phyloP scores from a whole-genome alignment of 257 asterid species.

The Rauvolfia tetraphylla region DNA sequence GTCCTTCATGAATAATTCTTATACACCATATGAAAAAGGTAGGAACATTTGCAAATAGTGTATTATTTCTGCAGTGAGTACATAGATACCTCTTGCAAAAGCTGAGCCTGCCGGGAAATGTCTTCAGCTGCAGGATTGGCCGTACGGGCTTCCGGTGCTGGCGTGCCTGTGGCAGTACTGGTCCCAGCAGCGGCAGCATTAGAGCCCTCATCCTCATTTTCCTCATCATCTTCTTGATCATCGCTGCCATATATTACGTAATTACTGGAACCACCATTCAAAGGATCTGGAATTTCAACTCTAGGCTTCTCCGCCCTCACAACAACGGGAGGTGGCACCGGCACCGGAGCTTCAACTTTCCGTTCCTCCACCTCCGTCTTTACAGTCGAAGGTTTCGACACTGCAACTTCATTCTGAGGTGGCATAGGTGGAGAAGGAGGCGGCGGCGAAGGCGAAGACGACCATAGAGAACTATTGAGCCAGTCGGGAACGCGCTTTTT shows the following conservation, averaged over 20 bases:
- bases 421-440: conserved; percentile 9
- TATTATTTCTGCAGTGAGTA: background rate
- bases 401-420: conserved; percentile 14
- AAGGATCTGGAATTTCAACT: conserved; percentile 53
- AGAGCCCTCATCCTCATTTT: conserved; percentile 37
- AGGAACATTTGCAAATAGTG: background rate
- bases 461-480: conserved; percentile 29
- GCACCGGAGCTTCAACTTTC: conserved; percentile 24
- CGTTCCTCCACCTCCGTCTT: conserved; percentile 15
- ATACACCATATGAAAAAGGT: background rate
- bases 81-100: conserved; percentile 59
- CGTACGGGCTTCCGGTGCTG: conserved; percentile 24
- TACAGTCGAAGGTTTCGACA: conserved; percentile 20
- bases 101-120: conserved; percentile 60
- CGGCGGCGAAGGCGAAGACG: conserved; percentile 6
- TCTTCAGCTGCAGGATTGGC: conserved; percentile 40
- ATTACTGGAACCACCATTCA: conserved; percentile 28
- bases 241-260: conserved; percentile 28
- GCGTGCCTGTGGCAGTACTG: conserved; percentile 14
- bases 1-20: background rate
- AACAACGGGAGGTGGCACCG: conserved; percentile 33
- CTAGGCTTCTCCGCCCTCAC: conserved; percentile 29
- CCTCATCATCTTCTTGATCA: conserved; percentile 56
- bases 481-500: conserved; percentile 31
- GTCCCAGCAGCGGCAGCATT: conserved; percentile 31